Percentiles rank a stretch among this genome's conserved stretches.
Conservation (phyloP, 208 protist species). For the Novymonas esmeraldas region DNA sequence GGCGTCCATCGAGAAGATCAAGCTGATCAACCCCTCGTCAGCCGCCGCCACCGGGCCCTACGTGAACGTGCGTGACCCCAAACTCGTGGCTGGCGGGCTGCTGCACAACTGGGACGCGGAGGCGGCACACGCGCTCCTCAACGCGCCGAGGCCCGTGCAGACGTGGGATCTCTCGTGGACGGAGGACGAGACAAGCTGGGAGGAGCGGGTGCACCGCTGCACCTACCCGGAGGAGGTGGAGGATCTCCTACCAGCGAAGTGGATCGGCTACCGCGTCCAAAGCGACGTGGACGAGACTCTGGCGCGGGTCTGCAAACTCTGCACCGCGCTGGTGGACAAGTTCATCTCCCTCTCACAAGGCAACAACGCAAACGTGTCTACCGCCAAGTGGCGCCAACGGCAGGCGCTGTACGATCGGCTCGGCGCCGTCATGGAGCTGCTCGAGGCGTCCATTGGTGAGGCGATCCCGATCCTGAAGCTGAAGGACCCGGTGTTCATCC, state of each 20-base stretch:
- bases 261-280: conserved; percentile 86
- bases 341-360: conserved; percentile 80
- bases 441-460: conserved; percentile 88
- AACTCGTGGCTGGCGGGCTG: conserved; percentile 71
- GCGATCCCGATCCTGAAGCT: conserved; percentile 84
- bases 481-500: conserved; percentile 79
- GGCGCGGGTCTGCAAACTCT: conserved; percentile 88
- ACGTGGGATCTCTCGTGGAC: conserved; percentile 87
- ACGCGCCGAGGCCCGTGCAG: conserved; percentile 52
- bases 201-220: conserved; percentile 73
- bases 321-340: conserved; percentile 85
- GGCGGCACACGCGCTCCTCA: conserved; percentile 62
- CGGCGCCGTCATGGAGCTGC: conserved; percentile 86
- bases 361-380: conserved; percentile 79
- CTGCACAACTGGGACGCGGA: conserved; percentile 86
- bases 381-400: conserved; percentile 85
- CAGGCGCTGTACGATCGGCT: conserved; percentile 81
- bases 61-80: conserved; percentile 56
- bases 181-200: conserved; percentile 79
- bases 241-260: conserved; percentile 82
- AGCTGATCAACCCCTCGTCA: conserved; percentile 75
- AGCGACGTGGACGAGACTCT: conserved; percentile 87
- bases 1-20: conserved; percentile 73
- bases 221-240: conserved; percentile 87
- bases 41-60: conserved; percentile 66